Conservation (phyloP, 2,329 filamentous ascomycete species). For the Graphilbum fragrans region DNA sequence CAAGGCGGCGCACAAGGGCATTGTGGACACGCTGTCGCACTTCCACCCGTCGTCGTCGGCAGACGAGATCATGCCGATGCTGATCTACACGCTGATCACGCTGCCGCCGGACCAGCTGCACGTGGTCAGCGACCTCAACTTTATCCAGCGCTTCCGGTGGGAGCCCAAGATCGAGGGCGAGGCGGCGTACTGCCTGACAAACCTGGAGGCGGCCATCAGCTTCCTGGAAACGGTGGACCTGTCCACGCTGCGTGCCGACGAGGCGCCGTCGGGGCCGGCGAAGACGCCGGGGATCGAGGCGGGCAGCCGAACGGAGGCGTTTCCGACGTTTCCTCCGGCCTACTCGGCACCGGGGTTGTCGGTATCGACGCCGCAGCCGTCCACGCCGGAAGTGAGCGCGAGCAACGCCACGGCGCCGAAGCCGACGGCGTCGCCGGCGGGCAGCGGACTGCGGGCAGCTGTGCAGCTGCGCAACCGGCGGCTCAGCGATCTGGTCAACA, state of each 20-base stretch:
- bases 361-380: constrained; percentile 17
- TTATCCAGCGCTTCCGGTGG: constrained; percentile 85
- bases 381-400: constrained; percentile 19
- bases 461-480: constrained; percentile 55
- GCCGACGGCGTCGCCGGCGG: constrained; percentile 18
- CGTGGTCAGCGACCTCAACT: constrained; percentile 87
- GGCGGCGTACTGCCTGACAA: constrained; percentile 90
- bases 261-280: constrained; percentile 54
- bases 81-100: constrained; percentile 93
- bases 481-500: constrained; percentile 76
- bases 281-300: constrained; percentile 35
- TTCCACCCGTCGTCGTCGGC: constrained; percentile 75
- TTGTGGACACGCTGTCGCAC: constrained; percentile 70
- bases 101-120: constrained; percentile 75
- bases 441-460: constrained; percentile 26
- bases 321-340: constrained; percentile 30
- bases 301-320: constrained; percentile 39
- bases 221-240: constrained; percentile 94
- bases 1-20: constrained; percentile 81
- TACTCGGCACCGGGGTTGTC: constrained; percentile 21
- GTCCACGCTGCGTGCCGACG: constrained; percentile 73
- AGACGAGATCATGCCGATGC: constrained; percentile 90
- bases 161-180: constrained; percentile 82
- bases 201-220: constrained; percentile 85
- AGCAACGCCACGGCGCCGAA: constrained; percentile 14